Percentiles rank a stretch among this genome's conserved stretches.
Conservation (phyloP, 768 basidiomycete species). For the Serendipita vermifera region DNA sequence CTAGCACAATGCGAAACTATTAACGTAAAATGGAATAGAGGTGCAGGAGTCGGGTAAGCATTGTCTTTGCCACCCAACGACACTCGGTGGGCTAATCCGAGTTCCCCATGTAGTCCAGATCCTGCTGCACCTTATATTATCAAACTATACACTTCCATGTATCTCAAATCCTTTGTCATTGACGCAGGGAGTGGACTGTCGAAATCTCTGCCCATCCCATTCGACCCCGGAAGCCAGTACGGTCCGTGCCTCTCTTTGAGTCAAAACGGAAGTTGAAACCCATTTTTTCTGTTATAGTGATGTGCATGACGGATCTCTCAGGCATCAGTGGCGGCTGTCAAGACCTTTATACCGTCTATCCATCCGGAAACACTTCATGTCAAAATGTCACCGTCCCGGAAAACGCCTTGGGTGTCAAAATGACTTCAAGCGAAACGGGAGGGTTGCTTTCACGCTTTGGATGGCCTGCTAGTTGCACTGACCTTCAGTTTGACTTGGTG, state of each 20-base stretch:
- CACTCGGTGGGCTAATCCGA: not conserved
- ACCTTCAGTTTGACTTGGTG: not conserved
- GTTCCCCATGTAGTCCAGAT: not conserved
- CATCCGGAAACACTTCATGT: constrained; percentile 31
- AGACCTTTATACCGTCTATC: constrained; percentile 42
- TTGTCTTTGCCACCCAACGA: not conserved
- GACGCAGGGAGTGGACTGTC: not conserved
- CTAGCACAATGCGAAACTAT: not conserved
- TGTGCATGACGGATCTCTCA: not conserved
- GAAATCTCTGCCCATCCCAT: not conserved
- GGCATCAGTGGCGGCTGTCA: constrained; percentile 37
- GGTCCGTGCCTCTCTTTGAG: not conserved
- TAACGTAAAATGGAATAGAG: not conserved
- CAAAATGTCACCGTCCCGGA: constrained; percentile 35
- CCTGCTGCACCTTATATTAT: not conserved
- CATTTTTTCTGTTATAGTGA: not conserved
- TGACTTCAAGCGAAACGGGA: constrained; percentile 26
- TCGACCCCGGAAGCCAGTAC: not conserved
- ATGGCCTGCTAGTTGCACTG: constrained; percentile 28
- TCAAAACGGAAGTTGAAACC: not conserved
- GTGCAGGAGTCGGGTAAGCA: not conserved
- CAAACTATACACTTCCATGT: not conserved
- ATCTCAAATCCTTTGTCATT: not conserved
- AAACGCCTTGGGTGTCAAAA: constrained; percentile 32
- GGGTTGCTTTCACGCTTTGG: constrained; percentile 48